Conservation (phyloP, 345 rosid species). For the sweet orange (Citrus sinensis) region DVS_A1.0 CM039161.1:22979001-22979500, state of each 20-base stretch:
- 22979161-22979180: background rate
- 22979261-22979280: background rate
- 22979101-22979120: background rate
- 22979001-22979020: background rate
- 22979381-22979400: background rate
- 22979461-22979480: constrained; percentile 1
- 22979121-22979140: background rate
- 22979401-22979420: background rate
- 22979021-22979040: background rate
- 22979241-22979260: background rate
- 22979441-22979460: background rate
- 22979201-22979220: background rate
- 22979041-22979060: background rate
- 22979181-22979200: background rate
- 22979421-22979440: background rate
- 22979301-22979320: background rate
- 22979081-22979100: no score
- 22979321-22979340: background rate
- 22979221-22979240: background rate
- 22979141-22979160: background rate
- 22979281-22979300: background rate
- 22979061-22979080: background rate
- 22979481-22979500: background rate
- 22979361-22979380: background rate
- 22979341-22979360: background rate